These are phyloP conservation scores for Saraca asoca DNA, from an alignment of 331 rosid genomes.

Conservation along the genomic window DNA sequence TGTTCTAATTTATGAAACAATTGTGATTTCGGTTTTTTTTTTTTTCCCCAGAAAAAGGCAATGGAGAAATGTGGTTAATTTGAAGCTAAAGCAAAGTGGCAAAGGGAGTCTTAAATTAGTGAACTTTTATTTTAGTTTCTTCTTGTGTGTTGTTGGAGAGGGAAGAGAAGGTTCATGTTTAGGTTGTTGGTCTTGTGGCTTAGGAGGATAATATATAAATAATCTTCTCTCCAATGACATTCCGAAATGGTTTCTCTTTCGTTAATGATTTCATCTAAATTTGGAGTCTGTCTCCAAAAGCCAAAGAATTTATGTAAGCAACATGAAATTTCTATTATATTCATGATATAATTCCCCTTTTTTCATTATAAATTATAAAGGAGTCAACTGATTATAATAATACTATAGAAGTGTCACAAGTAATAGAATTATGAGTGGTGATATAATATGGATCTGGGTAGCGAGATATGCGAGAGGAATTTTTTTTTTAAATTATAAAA, in stretches of 20 bases:
- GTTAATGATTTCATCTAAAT: background rate
- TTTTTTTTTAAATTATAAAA: too few relatives aligned
- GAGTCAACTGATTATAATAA: too few relatives aligned
- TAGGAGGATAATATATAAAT: background rate
- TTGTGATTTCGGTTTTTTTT: background rate
- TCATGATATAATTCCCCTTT: too few relatives aligned
- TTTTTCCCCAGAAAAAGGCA: background rate
- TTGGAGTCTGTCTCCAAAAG: background rate
- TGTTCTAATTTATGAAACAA: background rate
- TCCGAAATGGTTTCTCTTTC: constrained; percentile 5
- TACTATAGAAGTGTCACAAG: too few relatives aligned
- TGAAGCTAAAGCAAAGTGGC: background rate
- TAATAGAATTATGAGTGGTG: too few relatives aligned
- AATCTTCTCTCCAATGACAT: background rate
- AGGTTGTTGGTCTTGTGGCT: constrained; percentile 8
- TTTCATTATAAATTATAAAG: too few relatives aligned
- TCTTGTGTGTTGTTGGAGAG: background rate
- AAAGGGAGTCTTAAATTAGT: background rate
- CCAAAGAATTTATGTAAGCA: background rate
- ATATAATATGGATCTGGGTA: too few relatives aligned
- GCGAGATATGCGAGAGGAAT: too few relatives aligned
- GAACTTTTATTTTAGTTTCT: background rate
- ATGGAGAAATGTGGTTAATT: background rate
- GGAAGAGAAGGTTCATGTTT: background rate
- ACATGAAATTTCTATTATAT: too few relatives aligned